Conservation (phyloP, 257 asterid species). For the Verbascum thapsus region DNA sequence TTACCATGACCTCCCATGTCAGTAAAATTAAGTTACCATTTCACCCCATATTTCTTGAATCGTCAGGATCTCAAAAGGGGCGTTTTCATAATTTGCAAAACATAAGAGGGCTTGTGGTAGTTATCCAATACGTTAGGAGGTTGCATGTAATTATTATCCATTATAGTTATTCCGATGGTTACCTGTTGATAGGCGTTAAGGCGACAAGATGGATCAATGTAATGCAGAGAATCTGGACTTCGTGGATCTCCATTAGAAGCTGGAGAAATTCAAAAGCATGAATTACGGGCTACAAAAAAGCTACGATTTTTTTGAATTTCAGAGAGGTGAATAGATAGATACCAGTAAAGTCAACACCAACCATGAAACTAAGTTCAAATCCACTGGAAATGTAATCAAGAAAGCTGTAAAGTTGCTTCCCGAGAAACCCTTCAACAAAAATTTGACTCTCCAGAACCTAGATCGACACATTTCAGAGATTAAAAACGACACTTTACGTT, state of each 20-base stretch:
- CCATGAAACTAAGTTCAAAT: conserved; percentile 82
- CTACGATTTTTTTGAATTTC: not conserved
- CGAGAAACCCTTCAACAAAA: conserved; percentile 60
- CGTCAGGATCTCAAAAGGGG: no score
- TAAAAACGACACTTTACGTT: no score
- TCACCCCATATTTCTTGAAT: no score
- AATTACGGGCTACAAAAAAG: not conserved
- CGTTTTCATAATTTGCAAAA: no score
- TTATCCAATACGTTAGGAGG: no score
- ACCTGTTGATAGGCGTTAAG: conserved; percentile 82
- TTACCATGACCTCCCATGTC: no score
- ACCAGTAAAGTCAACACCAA: conserved; percentile 92
- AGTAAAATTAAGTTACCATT: no score
- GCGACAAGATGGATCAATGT: conserved; percentile 63
- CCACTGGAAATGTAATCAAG: conserved; percentile 86
- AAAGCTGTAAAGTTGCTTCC: conserved; percentile 68
- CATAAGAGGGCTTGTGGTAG: no score
- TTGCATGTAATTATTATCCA: no score
- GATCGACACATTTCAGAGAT: conserved; percentile 29
- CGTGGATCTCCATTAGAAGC: conserved; percentile 78
- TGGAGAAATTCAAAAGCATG: conserved; percentile 32
- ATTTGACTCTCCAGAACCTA: conserved; percentile 63
- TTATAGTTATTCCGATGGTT: conserved; percentile 20
- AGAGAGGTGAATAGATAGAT: conserved; percentile 4
- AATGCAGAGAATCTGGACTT: conserved; percentile 58